A percentile compares a stretch with the other conserved stretches of the same genome.
These are phyloP conservation scores for Litsea cubeba DNA, from an alignment of 164 flowering plant genomes.

Conservation along the genomic window DNA sequence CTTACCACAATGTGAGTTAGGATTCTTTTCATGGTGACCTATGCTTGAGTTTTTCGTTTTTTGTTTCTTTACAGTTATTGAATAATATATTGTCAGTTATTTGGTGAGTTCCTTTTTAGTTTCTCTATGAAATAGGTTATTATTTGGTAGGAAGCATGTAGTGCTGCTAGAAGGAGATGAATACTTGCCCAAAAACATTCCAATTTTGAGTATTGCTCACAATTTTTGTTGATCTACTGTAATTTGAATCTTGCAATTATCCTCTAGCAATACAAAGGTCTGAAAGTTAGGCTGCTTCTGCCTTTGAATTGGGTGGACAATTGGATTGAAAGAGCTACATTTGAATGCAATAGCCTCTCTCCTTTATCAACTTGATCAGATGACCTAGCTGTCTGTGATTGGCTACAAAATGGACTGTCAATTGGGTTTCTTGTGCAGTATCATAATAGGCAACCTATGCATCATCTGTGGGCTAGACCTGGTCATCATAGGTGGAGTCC, in stretches of 20 bases:
- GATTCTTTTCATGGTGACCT: neutral
- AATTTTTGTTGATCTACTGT: neutral
- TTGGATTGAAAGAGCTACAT: too few relatives aligned
- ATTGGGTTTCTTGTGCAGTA: too few relatives aligned
- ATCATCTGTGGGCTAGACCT: too few relatives aligned
- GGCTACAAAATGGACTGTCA: too few relatives aligned
- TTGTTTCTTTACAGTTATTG: too few relatives aligned
- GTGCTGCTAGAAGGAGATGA: neutral
- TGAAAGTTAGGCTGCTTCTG: too few relatives aligned
- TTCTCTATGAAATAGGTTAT: neutral
- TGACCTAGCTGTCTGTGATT: too few relatives aligned
- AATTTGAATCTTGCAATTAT: neutral
- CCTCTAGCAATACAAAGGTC: neutral
- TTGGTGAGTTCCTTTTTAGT: neutral
- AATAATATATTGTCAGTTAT: neutral
- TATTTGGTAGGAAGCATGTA: neutral
- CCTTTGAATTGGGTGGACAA: too few relatives aligned
- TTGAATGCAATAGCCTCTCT: too few relatives aligned
- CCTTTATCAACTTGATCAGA: too few relatives aligned
- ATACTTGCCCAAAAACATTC: neutral
- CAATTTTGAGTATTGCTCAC: neutral
- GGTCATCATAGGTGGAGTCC: too few relatives aligned
- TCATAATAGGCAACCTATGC: too few relatives aligned
- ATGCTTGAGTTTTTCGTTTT: neutral
- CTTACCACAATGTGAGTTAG: conserved; percentile 70